These are phyloP conservation scores for Xylaria intraflava DNA, from an alignment of 495 filamentous ascomycete genomes.

Conservation along the genomic window DNA sequence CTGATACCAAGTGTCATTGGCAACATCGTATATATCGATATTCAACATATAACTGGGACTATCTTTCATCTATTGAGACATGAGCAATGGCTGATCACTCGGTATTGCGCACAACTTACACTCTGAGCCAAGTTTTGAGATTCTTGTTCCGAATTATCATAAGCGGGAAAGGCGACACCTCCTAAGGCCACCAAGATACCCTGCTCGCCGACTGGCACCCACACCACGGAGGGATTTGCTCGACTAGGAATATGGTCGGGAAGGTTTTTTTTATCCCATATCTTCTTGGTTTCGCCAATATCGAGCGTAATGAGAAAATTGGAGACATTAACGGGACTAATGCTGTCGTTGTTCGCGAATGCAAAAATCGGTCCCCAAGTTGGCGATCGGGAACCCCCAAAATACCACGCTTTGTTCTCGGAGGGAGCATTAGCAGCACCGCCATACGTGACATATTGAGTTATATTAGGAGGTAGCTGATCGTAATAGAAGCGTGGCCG, in stretches of 20 bases:
- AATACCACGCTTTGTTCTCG: conserved; percentile 68
- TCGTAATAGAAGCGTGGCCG: conserved; percentile 31
- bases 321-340: conserved; percentile 33
- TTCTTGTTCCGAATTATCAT: conserved; percentile 15
- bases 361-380: conserved; percentile 42
- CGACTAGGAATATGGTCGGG: conserved; percentile 45
- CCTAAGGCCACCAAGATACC: conserved; percentile 63
- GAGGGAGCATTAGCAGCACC: conserved; percentile 59
- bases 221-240: conserved; percentile 58
- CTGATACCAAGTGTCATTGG: conserved; percentile 49
- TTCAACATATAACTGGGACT: conserved; percentile 58
- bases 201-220: conserved; percentile 59
- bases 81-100: neutral
- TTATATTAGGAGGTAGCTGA: conserved; percentile 41
- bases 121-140: conserved; percentile 37
- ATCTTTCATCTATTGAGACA: conserved; percentile 24
- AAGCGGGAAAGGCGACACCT: conserved; percentile 53
- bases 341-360: conserved; percentile 18
- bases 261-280: conserved; percentile 52
- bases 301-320: conserved; percentile 56
- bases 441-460: conserved; percentile 58
- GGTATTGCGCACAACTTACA: conserved; percentile 23
- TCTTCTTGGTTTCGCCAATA: conserved; percentile 41
- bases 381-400: conserved; percentile 52
- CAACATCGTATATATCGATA: conserved; percentile 65